phyloP scores from a whole-genome alignment of 257 asterid species.

The Echites panduratus region DNA sequence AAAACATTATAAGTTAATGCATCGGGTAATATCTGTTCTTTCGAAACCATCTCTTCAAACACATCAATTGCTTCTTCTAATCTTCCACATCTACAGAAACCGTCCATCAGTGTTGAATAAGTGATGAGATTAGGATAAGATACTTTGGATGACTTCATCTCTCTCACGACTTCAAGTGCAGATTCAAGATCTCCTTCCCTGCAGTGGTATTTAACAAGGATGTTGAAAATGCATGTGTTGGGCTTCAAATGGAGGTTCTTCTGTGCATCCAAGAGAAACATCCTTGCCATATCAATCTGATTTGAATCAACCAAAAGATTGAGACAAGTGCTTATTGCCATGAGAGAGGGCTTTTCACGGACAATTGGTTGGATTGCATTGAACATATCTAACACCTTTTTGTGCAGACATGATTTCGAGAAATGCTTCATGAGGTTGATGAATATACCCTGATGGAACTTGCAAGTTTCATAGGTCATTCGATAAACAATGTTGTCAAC shows the following conservation, averaged over 20 bases:
- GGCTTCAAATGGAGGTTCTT: conserved; percentile 64
- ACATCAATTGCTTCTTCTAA: conserved; percentile 61
- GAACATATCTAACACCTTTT: conserved; percentile 76
- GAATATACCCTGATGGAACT: conserved; percentile 77
- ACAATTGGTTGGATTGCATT: conserved; percentile 43
- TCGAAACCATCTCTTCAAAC: conserved; percentile 80
- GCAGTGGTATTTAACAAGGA: conserved; percentile 78
- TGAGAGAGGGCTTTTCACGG: conserved; percentile 74
- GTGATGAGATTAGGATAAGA: conserved; percentile 82
- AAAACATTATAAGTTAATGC: conserved; percentile 75
- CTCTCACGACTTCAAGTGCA: conserved; percentile 66
- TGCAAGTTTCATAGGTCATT: conserved; percentile 88
- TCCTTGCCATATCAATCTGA: conserved; percentile 57
- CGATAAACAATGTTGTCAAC: conserved; percentile 65
- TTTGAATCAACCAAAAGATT: conserved; percentile 73
- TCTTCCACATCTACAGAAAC: conserved; percentile 59
- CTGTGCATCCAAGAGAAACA: conserved; percentile 49
- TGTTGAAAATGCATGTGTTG: conserved; percentile 87
- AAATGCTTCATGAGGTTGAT: conserved; percentile 87
- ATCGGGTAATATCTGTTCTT: conserved; percentile 74
- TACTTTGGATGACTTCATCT: conserved; percentile 59
- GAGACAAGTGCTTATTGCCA: conserved; percentile 87
- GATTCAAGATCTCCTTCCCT: conserved; percentile 57
- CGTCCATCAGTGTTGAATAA: conserved; percentile 76
- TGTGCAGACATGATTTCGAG: conserved; percentile 57